Conservation (phyloP, 495 filamentous ascomycete genomes). For the Aspergillus ostianus region DNA sequence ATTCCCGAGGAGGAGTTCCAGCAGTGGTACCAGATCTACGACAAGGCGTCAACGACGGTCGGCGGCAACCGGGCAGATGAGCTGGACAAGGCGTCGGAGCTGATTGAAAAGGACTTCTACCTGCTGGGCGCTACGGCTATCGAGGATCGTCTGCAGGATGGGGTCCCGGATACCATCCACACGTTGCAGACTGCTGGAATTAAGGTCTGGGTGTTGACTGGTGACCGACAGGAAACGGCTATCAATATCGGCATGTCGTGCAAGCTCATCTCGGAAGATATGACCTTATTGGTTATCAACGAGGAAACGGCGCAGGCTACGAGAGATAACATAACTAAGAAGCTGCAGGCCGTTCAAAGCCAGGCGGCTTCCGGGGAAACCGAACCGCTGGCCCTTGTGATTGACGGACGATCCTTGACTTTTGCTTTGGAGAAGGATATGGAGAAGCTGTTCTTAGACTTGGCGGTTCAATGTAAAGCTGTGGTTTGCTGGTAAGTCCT, state of each 20-base stretch:
- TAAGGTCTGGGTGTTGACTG: conserved; percentile 98
- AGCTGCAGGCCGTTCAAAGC: conserved; percentile 78
- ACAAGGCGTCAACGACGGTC: conserved; percentile 87
- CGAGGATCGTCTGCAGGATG: conserved; percentile 95
- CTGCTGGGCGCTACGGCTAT: conserved; percentile 96
- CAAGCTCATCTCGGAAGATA: conserved; percentile 97
- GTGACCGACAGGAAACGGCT: conserved; percentile 96
- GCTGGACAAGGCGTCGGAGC: conserved; percentile 93
- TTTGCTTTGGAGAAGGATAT: conserved; percentile 91
- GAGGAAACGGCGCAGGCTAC: conserved; percentile 77
- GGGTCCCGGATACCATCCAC: conserved; percentile 97
- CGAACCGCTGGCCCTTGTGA: conserved; percentile 90
- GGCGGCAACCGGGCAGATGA: conserved; percentile 90
- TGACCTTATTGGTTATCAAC: conserved; percentile 96
- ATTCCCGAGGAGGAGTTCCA: conserved; percentile 86
- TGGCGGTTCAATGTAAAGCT: conserved; percentile 95
- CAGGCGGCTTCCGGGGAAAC: conserved; percentile 74
- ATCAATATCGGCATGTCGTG: conserved; percentile 99
- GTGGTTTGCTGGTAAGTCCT: conserved; percentile 84
- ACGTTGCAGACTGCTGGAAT: conserved; percentile 96
- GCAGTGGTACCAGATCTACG: conserved; percentile 84
- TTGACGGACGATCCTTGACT: conserved; percentile 93
- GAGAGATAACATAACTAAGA: conserved; percentile 84
- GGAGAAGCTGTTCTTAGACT: conserved; percentile 89
- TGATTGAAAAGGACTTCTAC: conserved; percentile 89